These are phyloP conservation scores for Pluteus cervinus DNA, from an alignment of 768 basidiomycete genomes.

Conservation along the genomic window DNA sequence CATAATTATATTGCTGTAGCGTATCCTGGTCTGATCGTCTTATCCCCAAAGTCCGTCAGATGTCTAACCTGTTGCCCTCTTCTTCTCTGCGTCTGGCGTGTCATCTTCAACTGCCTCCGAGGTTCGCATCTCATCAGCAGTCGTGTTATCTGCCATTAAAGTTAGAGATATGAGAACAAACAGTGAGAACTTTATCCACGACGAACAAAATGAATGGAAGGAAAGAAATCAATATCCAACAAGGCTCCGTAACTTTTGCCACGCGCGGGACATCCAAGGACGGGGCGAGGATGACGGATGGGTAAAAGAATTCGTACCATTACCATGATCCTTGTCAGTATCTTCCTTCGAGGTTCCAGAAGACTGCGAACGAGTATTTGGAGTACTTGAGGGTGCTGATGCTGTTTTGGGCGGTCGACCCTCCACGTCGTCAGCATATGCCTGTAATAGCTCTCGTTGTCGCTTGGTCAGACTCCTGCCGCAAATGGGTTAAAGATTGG, in stretches of 20 bases:
- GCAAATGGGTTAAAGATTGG: slow-evolving; percentile 7
- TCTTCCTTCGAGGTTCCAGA: slow-evolving; percentile 14
- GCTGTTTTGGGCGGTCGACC: slow-evolving; percentile 33
- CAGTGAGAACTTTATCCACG: slow-evolving; percentile 21
- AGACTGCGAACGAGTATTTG: slow-evolving; percentile 6
- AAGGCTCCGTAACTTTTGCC: slow-evolving; percentile 63
- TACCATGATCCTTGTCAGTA: slow-evolving; percentile 32
- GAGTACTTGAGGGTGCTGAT: slow-evolving; percentile 3
- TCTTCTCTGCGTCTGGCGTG: slow-evolving; percentile 38
- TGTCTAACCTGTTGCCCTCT: slow-evolving; percentile 50
- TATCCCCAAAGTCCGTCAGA: too few species aligned
- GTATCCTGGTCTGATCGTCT: too few species aligned
- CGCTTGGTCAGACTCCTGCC: slow-evolving; percentile 72
- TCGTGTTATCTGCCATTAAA: slow-evolving; percentile 15
- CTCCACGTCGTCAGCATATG: slow-evolving; percentile 92
- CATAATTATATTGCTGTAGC: too few species aligned
- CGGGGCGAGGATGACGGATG: slow-evolving; percentile 48
- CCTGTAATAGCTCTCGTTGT: slow-evolving; percentile 84
- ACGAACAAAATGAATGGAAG: slow-evolving; percentile 45
- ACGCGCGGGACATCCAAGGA: slow-evolving; percentile 66
- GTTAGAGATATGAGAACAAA: slow-evolving; percentile 19
- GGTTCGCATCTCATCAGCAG: slow-evolving; percentile 10
- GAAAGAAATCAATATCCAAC: slow-evolving; percentile 62
- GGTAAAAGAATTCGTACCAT: slow-evolving; percentile 75
- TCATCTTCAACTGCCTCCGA: slow-evolving; percentile 21